Conservation (phyloP, 495 filamentous ascomycete genomes). For the Aspergillus biplanus region DNA sequence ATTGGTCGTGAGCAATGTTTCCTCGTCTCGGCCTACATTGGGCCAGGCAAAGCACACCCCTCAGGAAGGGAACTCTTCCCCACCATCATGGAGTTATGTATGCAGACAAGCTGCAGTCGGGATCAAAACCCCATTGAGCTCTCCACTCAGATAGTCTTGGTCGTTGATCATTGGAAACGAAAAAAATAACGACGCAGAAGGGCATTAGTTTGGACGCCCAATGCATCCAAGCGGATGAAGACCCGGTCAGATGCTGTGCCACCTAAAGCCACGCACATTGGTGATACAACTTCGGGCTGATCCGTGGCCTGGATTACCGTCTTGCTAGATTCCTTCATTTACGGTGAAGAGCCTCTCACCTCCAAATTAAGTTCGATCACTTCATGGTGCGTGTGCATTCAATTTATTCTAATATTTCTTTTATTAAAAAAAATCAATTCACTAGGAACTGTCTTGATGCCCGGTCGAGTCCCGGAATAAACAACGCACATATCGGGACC, state of each 20-base stretch:
- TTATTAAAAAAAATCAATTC: not conserved
- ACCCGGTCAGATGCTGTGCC: slow-evolving; percentile 20
- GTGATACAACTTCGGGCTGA: slow-evolving; percentile 24
- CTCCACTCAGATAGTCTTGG: slow-evolving; percentile 1
- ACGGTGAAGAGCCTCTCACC: slow-evolving; percentile 18
- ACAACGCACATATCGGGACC: not conserved
- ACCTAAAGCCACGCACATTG: slow-evolving; percentile 28
- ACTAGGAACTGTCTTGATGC: slow-evolving; percentile 1
- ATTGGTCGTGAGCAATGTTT: not conserved
- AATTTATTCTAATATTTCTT: slow-evolving; percentile 1
- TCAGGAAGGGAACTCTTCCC: slow-evolving; percentile 1
- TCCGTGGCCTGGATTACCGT: slow-evolving; percentile 14
- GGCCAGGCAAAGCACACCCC: not conserved
- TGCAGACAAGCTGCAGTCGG: slow-evolving; percentile 2
- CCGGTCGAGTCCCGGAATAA: not conserved
- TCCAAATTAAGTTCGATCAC: not conserved
- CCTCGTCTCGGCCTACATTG: not conserved
- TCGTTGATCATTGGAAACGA: slow-evolving; percentile 14
- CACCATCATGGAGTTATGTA: slow-evolving; percentile 9
- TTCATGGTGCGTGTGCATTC: slow-evolving; percentile 2
- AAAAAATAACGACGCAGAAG: slow-evolving; percentile 18
- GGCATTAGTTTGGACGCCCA: slow-evolving; percentile 28
- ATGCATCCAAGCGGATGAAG: slow-evolving; percentile 26
- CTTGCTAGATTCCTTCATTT: slow-evolving; percentile 10
- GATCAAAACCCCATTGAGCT: slow-evolving; percentile 9